A percentile compares a stretch with the other conserved stretches of the same genome.
Conservation (phyloP, 805 yeast genomes). For the Wickerhamiella kazuoi region DNA sequence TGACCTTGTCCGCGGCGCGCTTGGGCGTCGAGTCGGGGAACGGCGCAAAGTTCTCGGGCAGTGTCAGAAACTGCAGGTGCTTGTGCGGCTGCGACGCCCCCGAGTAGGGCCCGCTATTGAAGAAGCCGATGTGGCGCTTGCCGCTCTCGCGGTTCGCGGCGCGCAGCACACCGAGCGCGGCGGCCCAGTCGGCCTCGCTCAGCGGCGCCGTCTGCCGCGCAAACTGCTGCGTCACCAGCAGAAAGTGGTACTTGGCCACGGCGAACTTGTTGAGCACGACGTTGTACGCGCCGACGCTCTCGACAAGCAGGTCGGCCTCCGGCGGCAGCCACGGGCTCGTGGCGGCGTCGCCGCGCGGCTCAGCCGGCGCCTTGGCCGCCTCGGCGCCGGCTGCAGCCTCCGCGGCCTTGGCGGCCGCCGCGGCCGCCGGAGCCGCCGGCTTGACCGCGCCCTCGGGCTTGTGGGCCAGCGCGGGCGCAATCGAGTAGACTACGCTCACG, state of each 20-base stretch:
- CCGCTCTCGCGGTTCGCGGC: slow-evolving; percentile 29
- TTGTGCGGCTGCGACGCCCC: slow-evolving; percentile 95
- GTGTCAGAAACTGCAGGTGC: slow-evolving; percentile 69
- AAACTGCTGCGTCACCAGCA: slow-evolving; percentile 61
- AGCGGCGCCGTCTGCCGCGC: slow-evolving; percentile 57
- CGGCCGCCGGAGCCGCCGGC: no score
- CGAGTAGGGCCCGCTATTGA: slow-evolving; percentile 70
- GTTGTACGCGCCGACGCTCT: slow-evolving; percentile 35
- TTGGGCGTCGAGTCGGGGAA: slow-evolving; percentile 37
- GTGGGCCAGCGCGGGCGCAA: slow-evolving; percentile 22
- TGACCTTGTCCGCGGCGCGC: slow-evolving; percentile 17
- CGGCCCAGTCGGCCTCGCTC: slow-evolving; percentile 47
- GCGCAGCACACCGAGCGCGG: slow-evolving; percentile 37
- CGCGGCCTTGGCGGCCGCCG: slow-evolving; percentile 2
- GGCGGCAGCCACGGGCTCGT: slow-evolving; percentile 61
- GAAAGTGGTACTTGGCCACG: slow-evolving; percentile 57
- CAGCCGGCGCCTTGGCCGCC: slow-evolving; percentile 3
- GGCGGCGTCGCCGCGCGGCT: not conserved
- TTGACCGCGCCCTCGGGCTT: slow-evolving; percentile 16
- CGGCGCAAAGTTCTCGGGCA: slow-evolving; percentile 41
- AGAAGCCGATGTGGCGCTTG: slow-evolving; percentile 57
- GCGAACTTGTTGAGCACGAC: slow-evolving; percentile 78
- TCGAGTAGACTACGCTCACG: slow-evolving; percentile 18
- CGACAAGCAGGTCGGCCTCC: slow-evolving; percentile 53
- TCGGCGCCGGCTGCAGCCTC: no score